Evolutionary conservation across 257 asterid species (phyloP).

Genomic region (Nyctanthes arbortristis): DNA sequence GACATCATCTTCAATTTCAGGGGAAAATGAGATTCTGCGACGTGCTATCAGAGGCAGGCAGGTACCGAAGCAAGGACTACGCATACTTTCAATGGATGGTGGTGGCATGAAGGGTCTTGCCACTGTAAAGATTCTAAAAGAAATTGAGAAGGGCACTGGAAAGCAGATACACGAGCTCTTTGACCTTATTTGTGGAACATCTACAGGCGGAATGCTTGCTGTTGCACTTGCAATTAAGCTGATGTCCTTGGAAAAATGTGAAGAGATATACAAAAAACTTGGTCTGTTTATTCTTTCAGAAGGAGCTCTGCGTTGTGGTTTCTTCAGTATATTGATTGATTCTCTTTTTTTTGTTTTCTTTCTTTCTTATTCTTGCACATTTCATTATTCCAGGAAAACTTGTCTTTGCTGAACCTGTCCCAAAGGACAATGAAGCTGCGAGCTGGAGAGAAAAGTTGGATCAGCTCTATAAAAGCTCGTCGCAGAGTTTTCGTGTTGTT

Average conservation of each 20-base stretch:
- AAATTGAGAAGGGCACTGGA: constrained; percentile 93
- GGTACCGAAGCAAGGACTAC: constrained; percentile 87
- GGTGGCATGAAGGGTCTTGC: constrained; percentile 99
- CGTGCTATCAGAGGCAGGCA: constrained; percentile 87
- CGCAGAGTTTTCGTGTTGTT: constrained; percentile 95
- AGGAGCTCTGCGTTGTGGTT: constrained; percentile 17
- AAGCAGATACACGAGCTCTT: constrained; percentile 94
- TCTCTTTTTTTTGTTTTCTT: constrained; percentile 20
- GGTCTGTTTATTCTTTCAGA: constrained; percentile 51
- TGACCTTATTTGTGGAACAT: constrained; percentile 99
- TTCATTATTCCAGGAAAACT: constrained; percentile 67
- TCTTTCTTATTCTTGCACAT: constrained; percentile 18
- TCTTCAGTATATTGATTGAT: constrained; percentile 5
- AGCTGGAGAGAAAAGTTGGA: constrained; percentile 99
- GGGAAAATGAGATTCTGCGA: constrained; percentile 93
- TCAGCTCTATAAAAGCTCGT: constrained; percentile 97
- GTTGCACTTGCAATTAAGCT: constrained; percentile 93
- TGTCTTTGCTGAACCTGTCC: constrained; percentile 96
- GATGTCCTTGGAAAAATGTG: constrained; percentile 93
- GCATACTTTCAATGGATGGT: constrained; percentile 98
- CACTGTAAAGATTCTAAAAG: constrained; percentile 88
- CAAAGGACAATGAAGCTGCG: constrained; percentile 98
- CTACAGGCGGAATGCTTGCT: constrained; percentile 99
- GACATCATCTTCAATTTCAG: constrained; percentile 39
- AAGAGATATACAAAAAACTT: constrained; percentile 95